Evolutionary conservation across 805 yeast species (phyloP).

Genomic region (Pichia thaimueangensis): DNA sequence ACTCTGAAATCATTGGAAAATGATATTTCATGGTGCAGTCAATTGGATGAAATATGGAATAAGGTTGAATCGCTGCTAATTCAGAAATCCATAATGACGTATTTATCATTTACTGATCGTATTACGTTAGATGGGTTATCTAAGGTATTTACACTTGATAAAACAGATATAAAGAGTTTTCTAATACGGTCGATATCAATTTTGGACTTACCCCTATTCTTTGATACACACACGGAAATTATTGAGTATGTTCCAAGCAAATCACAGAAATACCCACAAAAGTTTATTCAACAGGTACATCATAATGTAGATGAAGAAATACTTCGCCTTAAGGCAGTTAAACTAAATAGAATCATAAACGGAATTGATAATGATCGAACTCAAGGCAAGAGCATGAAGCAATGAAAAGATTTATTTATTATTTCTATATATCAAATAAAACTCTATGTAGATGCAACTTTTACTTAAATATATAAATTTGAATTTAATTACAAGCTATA

Average conservation of each 20-base stretch:
- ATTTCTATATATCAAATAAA: too few relatives aligned
- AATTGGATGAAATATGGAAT: background rate
- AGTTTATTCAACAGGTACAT: constrained; percentile 8
- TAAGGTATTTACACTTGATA: background rate
- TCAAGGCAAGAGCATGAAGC: too few relatives aligned
- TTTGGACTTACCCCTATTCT: constrained; percentile 23
- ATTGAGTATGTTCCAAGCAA: constrained; percentile 11
- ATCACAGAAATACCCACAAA: background rate
- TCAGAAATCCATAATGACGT: constrained; percentile 27
- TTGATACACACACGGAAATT: constrained; percentile 15
- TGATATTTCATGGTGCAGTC: constrained; percentile 2
- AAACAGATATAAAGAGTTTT: background rate
- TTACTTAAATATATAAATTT: background rate
- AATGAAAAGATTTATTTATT: too few relatives aligned
- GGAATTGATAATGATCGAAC: background rate
- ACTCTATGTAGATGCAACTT: too few relatives aligned
- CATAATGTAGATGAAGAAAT: constrained; percentile 12
- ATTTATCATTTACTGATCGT: constrained; percentile 25
- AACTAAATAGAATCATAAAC: background rate
- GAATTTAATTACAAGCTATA: constrained; percentile 14
- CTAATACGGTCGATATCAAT: constrained; percentile 14
- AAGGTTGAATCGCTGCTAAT: constrained; percentile 18
- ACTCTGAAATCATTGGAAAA: background rate
- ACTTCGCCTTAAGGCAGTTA: constrained; percentile 10
- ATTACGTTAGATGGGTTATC: background rate